Evolutionary conservation across 129 eudicot species (phyloP), one percentile per base, ranked within the genome.

Genomic region (Centaurea solstitialis): DNA sequence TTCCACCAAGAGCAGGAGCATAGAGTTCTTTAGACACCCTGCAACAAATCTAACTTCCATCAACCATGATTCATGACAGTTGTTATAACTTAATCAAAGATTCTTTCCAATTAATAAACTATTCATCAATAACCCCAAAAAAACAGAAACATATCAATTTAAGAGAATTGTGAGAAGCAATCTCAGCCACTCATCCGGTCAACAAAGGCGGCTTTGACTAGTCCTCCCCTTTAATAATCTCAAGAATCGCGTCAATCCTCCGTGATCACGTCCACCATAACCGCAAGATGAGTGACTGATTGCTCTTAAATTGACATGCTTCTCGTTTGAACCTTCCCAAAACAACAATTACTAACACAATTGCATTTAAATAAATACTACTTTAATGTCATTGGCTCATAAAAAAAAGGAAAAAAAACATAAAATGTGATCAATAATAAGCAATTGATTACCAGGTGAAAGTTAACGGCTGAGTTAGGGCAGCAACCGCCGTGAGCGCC

Each of bases 1-100:
- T 96, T 33, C 99, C 99, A 83, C 99, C 99, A 26, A 96, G 97
- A 68, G 97, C 98, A 72, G 98, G 99, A 72, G 99, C 99, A 74
- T 96, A 96, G 72, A 93, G 72, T 78, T 93, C 99, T 84, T 91
- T 90, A 9, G 99, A 91, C 75, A 96, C 99, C 99, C 99, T 93
- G 94, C 84, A 91, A 41, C 84, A 91, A 41, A 61, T 38, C 8
- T 65, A 20, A 83, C 79, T 82, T 62, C 3, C 3, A 62, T 81
- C 72, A 67, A 47, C 7, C 30, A 85, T 15, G 24, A 5, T 57
- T 33, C 70, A 64, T 65, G 21, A 74, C 65, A 74, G 37, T n/a
- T n/a, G n/a, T n/a, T n/a, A n/a, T 65, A 81, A 81, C 17, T 20
- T 21, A 75, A 41, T 30, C 17, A 80, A 59, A 79, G 43, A 57